phyloP scores from a whole-genome alignment of 2,329 filamentous ascomycete genomes.

The Ceratocystis destructans region DNA sequence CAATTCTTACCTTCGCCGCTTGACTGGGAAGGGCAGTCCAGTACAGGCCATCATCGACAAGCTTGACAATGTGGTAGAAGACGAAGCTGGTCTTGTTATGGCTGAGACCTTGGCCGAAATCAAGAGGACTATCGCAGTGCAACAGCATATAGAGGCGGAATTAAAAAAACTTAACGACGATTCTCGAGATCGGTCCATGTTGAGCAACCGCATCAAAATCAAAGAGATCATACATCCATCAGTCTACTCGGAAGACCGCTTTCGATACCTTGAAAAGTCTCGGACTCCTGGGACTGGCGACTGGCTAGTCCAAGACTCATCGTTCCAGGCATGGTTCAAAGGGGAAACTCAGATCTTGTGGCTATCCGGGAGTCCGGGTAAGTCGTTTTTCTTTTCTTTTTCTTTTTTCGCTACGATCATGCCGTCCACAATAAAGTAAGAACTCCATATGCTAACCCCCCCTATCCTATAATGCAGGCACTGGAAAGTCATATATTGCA shows the following conservation, averaged over 20 bases:
- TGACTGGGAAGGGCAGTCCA: slow-evolving; percentile 30
- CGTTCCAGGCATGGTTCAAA: slow-evolving; percentile 29
- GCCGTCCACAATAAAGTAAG: neutral
- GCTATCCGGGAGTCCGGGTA: slow-evolving; percentile 33
- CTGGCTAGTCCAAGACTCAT: slow-evolving; percentile 32
- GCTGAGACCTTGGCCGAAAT: slow-evolving; percentile 33
- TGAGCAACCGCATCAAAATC: slow-evolving; percentile 28
- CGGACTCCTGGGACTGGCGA: slow-evolving; percentile 32
- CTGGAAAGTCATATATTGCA: slow-evolving; percentile 35
- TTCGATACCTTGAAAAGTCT: slow-evolving; percentile 29
- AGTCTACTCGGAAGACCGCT: slow-evolving; percentile 32
- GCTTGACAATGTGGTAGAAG: slow-evolving; percentile 30
- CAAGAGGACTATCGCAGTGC: slow-evolving; percentile 27
- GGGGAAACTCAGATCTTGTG: slow-evolving; percentile 31
- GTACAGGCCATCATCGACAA: slow-evolving; percentile 30
- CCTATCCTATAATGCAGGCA: slow-evolving; percentile 23
- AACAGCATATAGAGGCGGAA: slow-evolving; percentile 27
- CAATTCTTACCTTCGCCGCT: slow-evolving; percentile 30
- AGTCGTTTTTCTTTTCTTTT: neutral
- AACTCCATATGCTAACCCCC: neutral
- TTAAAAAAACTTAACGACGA: slow-evolving; percentile 27
- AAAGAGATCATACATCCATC: slow-evolving; percentile 32
- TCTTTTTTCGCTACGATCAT: neutral
- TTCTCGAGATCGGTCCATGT: slow-evolving; percentile 26
- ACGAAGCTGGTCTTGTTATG: slow-evolving; percentile 32